Evolutionary conservation across 2,329 filamentous ascomycete species (phyloP).

Genomic region (Claviceps humidiphila): DNA sequence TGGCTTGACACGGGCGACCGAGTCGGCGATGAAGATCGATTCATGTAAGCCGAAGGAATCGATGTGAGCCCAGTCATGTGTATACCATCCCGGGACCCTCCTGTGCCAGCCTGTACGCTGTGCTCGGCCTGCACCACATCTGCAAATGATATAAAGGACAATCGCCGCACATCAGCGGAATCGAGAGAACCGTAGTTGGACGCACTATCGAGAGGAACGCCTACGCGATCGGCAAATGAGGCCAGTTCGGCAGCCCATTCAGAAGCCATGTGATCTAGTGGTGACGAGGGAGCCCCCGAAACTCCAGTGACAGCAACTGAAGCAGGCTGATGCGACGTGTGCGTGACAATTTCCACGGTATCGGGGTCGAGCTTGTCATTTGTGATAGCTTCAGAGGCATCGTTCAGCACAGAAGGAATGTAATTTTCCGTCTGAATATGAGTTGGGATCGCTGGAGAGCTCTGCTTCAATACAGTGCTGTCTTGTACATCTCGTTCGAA

Average conservation of each 20-base stretch:
- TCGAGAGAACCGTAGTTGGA: conserved; percentile 72
- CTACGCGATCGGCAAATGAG: conserved; percentile 35
- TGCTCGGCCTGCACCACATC: conserved; percentile 86
- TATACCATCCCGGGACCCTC: conserved; percentile 53
- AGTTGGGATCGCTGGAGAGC: conserved; percentile 74
- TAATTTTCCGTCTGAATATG: conserved; percentile 92
- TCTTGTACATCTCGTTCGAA: conserved; percentile 96
- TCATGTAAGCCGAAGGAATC: conserved; percentile 34
- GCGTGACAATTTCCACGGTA: conserved; percentile 83
- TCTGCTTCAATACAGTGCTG: conserved; percentile 49
- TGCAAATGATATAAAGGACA: conserved; percentile 94
- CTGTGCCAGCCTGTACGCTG: conserved; percentile 36
- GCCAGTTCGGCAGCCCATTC: conserved; percentile 46
- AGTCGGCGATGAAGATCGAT: conserved; percentile 68
- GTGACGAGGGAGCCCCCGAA: conserved; percentile 16
- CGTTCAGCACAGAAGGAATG: conserved; percentile 83
- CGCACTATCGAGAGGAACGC: conserved; percentile 41
- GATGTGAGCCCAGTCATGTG: conserved; percentile 56
- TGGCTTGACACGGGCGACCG: conserved; percentile 66
- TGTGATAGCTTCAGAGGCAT: conserved; percentile 83
- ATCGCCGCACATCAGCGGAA: conserved; percentile 58
- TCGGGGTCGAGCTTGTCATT: conserved; percentile 75
- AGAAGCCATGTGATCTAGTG: conserved; percentile 28
- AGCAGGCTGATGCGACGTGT: conserved; percentile 70
- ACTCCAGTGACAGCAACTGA: conserved; percentile 49